Evolutionary conservation across 1,139 yeast genomes (phyloP), one percentile per base, ranked within the genome.

Genomic region (Sugiyamaella sp.): DNA sequence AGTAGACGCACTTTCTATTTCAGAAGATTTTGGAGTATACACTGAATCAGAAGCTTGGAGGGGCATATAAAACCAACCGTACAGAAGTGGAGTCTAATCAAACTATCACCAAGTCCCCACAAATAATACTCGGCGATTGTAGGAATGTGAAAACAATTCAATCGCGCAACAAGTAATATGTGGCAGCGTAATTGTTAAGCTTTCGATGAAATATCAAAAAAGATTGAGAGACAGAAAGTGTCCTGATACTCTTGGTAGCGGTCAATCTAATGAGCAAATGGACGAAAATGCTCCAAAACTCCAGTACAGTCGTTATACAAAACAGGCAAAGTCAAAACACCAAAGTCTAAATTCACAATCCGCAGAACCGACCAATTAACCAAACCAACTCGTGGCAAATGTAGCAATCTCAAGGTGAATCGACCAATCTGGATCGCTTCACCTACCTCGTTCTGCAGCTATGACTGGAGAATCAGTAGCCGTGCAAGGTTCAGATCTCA

Each of bases 41-140:
- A 14, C 22, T 25, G 25, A 27, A 43, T 29, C 38, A 27, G 27
- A 29, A 19, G 46, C n/a, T 43, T 43, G 46, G 29, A 17, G 29
- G 38, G 37, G 46, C 46, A 43, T 43, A 43, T 17, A 43, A 43
- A 25, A 29, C 35, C 35, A 29, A 24, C 29, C 14, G 14, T 14
- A 12, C 8, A 4, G n/a, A 4, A 8, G 35, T 29, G 35, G 35
- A 29, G 35, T 12, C 4, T 4, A 29, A 29, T 8, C 14, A 29
- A 29, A 29, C 14, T 10, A 25, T 29, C n/a, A 29, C 35, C 35
- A 29, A 29, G 35, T 29, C 35, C 14, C 35, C 35, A 29, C 35
- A 29, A 29, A 29, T n/a, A 29, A 5, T 29, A 29, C 35, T 29
- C 35, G 35, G 14, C n/a, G n/a, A 29, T 12, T n/a, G n/a, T n/a